Conservation (phyloP, 192 early-diverging fungal genomes). For the Dissophora ornata region DNA sequence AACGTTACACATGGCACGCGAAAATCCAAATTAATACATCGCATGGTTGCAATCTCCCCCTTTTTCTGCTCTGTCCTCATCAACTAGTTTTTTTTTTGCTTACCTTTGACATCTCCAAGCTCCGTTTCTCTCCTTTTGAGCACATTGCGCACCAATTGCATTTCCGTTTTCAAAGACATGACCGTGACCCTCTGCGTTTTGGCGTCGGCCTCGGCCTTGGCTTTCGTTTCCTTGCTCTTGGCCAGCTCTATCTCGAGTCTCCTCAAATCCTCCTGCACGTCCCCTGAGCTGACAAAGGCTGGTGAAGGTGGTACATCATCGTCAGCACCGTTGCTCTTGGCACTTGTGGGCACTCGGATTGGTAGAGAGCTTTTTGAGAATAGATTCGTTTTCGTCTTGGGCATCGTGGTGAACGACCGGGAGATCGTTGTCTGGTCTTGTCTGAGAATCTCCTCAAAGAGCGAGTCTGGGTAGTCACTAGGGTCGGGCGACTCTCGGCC, state of each 20-base stretch:
- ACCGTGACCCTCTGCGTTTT: constrained; percentile 41
- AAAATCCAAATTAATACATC: background rate
- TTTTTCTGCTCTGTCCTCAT: no score
- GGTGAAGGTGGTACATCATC: constrained; percentile 9
- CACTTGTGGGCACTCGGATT: background rate
- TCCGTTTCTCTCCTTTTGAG: constrained; percentile 49
- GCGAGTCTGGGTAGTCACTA: constrained; percentile 36
- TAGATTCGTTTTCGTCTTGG: constrained; percentile 8
- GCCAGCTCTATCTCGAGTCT: constrained; percentile 28
- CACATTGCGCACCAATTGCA: constrained; percentile 49
- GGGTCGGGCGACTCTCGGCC: constrained; percentile 34
- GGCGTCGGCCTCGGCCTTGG: constrained; percentile 47
- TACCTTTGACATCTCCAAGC: constrained; percentile 53
- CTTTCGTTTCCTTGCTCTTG: constrained; percentile 39
- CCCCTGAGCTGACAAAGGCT: constrained; percentile 33
- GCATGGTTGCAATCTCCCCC: no score
- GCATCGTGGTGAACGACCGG: constrained; percentile 32
- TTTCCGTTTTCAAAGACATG: constrained; percentile 49
- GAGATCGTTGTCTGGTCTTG: constrained; percentile 32
- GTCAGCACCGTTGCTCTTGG: background rate
- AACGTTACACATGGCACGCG: background rate
- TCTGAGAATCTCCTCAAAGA: constrained; percentile 49
- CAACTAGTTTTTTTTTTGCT: background rate
- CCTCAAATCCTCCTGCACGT: constrained; percentile 40
- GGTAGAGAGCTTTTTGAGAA: constrained; percentile 12